Base-by-base conservation (phyloP, 768 basidiomycete species). In the Leucosporidium scottii region DNA sequence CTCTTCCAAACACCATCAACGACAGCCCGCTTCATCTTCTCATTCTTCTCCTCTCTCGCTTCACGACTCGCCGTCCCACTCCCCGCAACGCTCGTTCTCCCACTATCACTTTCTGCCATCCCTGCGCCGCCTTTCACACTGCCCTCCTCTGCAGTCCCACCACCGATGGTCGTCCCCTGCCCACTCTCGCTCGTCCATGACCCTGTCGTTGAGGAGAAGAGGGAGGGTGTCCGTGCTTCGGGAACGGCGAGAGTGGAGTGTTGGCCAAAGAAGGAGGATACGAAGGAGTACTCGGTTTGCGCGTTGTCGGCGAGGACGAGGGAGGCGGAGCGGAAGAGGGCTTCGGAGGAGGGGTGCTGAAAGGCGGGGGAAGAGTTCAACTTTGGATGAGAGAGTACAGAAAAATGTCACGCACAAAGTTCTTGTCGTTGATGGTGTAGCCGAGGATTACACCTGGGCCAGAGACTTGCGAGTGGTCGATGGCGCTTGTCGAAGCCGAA, bases 271-370 rank as follows among this genome's bases (percentile, higher is more conserved):
- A 99, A 98, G 0, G 85, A 80, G 15, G 85, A 84, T 60, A 96
- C 79, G 74, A 98, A 98, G 1, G 86, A 82, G 78, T 93, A 94
- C 79, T 98, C 94, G 34, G 92, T 85, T 1, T 89, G 89, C 5
- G 90, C 87, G 75, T 99, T 98, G 80, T 97, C 93, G 84, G 94
- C 86, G 68, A 98, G 84, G 61, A 96, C 93, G 61, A 98, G 81
- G 58, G 92, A 80, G 30, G 91, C 80, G 0, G 93, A 94, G 30
- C 94, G 86, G 70, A 91, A 82, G 28, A 97, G 81, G 0, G 87
- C 87, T 80, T 98, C 96, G 1, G 87, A 77, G 0, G 88, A 85
- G 72, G 89, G 87, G 85, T 85, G 90, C 93, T 88, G 77, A 59
- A 49, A 8, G 50, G n/a, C 8, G 36, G 18, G 34, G 30, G 31